These are phyloP conservation scores for Fusarium chlamydosporum DNA, from an alignment of 2,329 filamentous ascomycete species.

Conservation along the genomic window DNA sequence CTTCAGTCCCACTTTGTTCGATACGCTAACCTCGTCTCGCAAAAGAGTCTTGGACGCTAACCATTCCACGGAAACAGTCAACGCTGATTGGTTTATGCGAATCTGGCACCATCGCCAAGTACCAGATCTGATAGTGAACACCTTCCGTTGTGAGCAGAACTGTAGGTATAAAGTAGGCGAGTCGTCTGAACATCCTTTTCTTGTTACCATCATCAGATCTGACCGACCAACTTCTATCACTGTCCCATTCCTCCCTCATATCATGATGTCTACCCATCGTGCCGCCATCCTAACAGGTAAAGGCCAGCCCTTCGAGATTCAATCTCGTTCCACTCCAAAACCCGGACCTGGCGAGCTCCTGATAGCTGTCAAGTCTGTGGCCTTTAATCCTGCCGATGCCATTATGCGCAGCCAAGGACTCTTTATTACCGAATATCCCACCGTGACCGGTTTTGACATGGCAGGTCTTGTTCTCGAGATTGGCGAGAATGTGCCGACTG, in stretches of 20 bases:
- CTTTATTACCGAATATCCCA: constrained; percentile 58
- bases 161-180: constrained; percentile 9
- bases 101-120: background rate
- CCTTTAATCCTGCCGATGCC: constrained; percentile 64
- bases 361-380: constrained; percentile 62
- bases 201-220: too few relatives aligned
- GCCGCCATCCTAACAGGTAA: constrained; percentile 57
- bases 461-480: constrained; percentile 60
- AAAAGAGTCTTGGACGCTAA: constrained; percentile 41
- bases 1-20: background rate
- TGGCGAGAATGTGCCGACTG: constrained; percentile 57
- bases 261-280: constrained; percentile 57
- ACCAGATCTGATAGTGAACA: background rate
- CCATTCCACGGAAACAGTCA: constrained; percentile 44
- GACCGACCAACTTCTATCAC: too few relatives aligned
- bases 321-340: constrained; percentile 58
- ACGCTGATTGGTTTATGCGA: constrained; percentile 49
- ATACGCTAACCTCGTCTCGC: constrained; percentile 40
- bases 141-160: accelerated
- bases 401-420: constrained; percentile 60
- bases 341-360: constrained; percentile 63
- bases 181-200: too few relatives aligned
- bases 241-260: too few relatives aligned
- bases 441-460: constrained; percentile 60
- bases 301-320: constrained; percentile 56